Evolutionary conservation across 176 grass and related monocot genomes (phyloP).

Genomic region (Puya raimondii): DNA sequence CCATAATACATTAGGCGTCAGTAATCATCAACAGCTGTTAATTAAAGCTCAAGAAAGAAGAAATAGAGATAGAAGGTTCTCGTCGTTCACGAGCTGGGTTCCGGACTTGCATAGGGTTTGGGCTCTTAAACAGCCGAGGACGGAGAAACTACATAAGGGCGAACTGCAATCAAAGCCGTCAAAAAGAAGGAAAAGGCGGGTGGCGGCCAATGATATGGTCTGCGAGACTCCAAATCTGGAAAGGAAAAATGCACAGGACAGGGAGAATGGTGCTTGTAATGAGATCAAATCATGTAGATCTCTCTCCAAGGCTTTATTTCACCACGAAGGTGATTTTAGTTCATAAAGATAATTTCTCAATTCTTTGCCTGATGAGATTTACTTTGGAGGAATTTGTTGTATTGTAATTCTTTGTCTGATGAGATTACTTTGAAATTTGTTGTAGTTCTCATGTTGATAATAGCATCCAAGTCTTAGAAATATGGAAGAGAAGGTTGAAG

Average conservation of each 20-base stretch:
- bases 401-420: no score
- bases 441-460: no score
- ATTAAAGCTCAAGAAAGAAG: slow-evolving; percentile 52
- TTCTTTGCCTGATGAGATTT: no score
- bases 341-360: slow-evolving; percentile 12
- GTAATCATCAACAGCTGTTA: slow-evolving; percentile 28
- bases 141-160: slow-evolving; percentile 16
- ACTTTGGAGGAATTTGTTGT: no score
- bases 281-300: slow-evolving; percentile 10
- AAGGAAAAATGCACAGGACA: slow-evolving; percentile 13
- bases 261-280: not conserved
- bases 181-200: slow-evolving; percentile 39
- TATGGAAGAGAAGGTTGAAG: no score
- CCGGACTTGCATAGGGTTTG: slow-evolving; percentile 76
- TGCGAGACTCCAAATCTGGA: slow-evolving; percentile 65
- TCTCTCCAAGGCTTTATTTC: slow-evolving; percentile 62
- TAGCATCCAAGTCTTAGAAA: no score
- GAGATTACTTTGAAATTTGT: no score
- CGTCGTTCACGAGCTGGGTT: slow-evolving; percentile 83
- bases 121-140: slow-evolving; percentile 62
- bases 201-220: slow-evolving; percentile 36
- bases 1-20: slow-evolving; percentile 5
- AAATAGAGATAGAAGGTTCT: slow-evolving; percentile 53
- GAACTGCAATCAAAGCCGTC: slow-evolving; percentile 11
- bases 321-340: slow-evolving; percentile 27